Evolutionary conservation across 192 early-diverging fungal species (phyloP).

Genomic region (Linnemannia elongata): DNA sequence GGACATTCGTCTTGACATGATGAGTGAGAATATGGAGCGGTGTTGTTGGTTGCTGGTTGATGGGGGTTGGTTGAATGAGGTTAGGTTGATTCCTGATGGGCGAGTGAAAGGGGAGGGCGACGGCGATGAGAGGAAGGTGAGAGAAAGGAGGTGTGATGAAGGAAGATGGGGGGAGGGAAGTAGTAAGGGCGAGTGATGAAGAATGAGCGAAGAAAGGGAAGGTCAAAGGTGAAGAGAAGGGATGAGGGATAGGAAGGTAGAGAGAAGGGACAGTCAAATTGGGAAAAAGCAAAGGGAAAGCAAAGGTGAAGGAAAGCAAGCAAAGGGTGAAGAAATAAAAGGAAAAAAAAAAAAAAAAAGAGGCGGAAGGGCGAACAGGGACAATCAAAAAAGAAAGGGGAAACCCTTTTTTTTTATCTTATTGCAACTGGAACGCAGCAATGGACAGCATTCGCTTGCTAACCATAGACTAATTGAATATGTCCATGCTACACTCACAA

Average conservation of each 20-base stretch:
- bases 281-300: not conserved
- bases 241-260: not conserved
- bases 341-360: not conserved
- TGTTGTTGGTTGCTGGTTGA: not conserved
- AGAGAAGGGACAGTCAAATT: not conserved
- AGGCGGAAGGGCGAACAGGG: not conserved
- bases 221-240: not conserved
- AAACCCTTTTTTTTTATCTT: not conserved
- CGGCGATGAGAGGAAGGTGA: not conserved
- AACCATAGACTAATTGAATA: no score
- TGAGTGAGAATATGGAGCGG: not conserved
- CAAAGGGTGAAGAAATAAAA: not conserved
- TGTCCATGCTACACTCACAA: no score
- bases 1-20: slow-evolving; percentile 55
- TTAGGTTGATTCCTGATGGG: not conserved
- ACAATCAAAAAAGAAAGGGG: not conserved
- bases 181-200: not conserved
- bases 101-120: not conserved
- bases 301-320: not conserved
- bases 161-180: not conserved
- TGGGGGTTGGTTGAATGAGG: not conserved
- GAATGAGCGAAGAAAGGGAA: not conserved
- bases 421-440: not conserved
- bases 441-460: no score
- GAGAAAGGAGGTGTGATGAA: not conserved